Evolutionary conservation across 2,329 filamentous ascomycete genomes (phyloP), one percentile per base, ranked within the genome.

Genomic region (Xylaria polymorpha): DNA sequence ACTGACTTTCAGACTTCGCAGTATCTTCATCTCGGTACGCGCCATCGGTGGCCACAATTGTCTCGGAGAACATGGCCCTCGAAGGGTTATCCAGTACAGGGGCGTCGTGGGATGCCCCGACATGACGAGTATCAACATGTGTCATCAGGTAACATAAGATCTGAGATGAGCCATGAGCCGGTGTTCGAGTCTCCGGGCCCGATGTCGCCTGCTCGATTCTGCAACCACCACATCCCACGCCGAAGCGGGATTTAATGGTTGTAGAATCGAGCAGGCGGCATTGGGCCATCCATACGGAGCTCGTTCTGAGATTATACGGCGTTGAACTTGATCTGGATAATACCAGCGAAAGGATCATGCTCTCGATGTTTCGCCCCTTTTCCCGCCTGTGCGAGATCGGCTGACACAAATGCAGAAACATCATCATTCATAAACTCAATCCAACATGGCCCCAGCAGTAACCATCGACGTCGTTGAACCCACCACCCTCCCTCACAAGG

Each of bases 321-420:
- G 85, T 86, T 84, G 67, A 94, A 95, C 92, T 95, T 95, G 93
- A 95, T 94, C 92, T 93, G 92, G 93, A 94, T 95, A 95, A 96
- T 96, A 93, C 93, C 92, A 94, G 94, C 94, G 94, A 94, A 96
- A 97, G 94, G 92, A 97, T 96, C 94, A 97, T 97, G 93, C 93
- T 88, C 88, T 87, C 84, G 59, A 73, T 46, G 84, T 82, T 83
- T 80, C 77, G 79, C 64, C 67, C 79, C 76, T 77, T 73, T 76
- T 77, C 75, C 72, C 69, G 64, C 14, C 74, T 72, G 72, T 77
- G 76, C 74, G 77, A 63, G 73, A 79, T 78, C 25, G 55, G 41
- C 81, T 82, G 83, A 81, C 77, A 66, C 55, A 9, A 66, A 51
- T 56, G 22, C 72, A 78, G 76, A 75, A 72, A 9, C 53, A 29